Conservation (phyloP, 2,329 filamentous ascomycete species). For the Trichoderma koningiopsis region DNA sequence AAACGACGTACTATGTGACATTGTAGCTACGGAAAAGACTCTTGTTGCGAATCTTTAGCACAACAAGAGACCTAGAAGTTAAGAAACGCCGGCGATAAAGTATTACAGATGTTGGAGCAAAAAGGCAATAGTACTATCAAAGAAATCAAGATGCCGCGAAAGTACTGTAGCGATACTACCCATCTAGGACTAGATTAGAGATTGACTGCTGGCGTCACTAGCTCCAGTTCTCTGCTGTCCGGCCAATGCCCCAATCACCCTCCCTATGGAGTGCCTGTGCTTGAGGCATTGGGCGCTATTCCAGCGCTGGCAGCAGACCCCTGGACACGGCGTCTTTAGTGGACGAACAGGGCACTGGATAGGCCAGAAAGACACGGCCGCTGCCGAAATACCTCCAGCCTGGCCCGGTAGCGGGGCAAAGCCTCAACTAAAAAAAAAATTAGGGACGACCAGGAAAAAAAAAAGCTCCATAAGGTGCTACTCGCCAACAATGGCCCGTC, state of each 20-base stretch:
- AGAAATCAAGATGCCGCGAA: not conserved
- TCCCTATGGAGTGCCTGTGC: not conserved
- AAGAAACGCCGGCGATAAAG: not conserved
- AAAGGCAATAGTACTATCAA: not conserved
- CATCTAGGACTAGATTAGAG: not conserved
- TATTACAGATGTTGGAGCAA: not conserved
- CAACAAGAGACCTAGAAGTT: not conserved
- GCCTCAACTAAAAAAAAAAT: constrained; percentile 1
- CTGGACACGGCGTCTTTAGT: not conserved
- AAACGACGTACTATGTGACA: constrained; percentile 14
- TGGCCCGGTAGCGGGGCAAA: not conserved
- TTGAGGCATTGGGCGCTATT: not conserved
- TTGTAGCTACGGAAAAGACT: not conserved
- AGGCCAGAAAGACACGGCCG: not conserved
- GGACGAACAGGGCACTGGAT: not conserved
- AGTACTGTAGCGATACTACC: not conserved
- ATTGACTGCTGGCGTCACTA: not conserved
- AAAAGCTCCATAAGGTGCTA: constrained; percentile 7
- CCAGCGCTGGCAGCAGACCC: constrained; percentile 6
- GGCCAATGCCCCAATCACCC: not conserved
- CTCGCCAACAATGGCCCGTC: constrained; percentile 20
- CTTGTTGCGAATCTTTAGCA: too few species aligned
- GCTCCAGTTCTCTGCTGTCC: not conserved
- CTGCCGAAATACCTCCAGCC: not conserved
- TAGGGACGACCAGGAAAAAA: not conserved